Conservation (phyloP, 106 monocot genomes). For the Allium cepa region DNA sequence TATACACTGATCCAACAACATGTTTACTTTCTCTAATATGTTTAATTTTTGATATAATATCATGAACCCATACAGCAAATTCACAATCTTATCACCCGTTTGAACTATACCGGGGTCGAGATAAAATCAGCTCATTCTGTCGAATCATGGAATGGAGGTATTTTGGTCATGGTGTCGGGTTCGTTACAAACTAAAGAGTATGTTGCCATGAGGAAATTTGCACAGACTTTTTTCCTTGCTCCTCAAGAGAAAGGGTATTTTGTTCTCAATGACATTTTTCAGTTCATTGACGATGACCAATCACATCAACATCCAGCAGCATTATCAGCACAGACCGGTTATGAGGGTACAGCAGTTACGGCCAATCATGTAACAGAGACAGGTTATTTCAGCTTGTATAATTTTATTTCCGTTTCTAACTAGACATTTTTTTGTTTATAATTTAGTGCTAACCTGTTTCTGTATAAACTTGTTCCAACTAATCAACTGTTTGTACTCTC, state of each 20-base stretch:
- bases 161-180: slow-evolving; percentile 57
- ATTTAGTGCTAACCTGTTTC: too few species aligned
- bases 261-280: slow-evolving; percentile 68
- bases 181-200: slow-evolving; percentile 39
- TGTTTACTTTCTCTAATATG: neutral
- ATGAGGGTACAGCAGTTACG: neutral
- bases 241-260: slow-evolving; percentile 75
- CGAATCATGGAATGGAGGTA: slow-evolving; percentile 62
- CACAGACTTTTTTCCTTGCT: slow-evolving; percentile 69
- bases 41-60: neutral
- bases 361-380: neutral
- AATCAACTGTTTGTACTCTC: too few species aligned
- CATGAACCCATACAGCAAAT: slow-evolving; percentile 34
- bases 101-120: slow-evolving; percentile 43
- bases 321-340: neutral
- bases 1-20: too few species aligned
- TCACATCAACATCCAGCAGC: slow-evolving; percentile 20
- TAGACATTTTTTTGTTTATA: too few species aligned
- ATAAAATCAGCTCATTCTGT: slow-evolving; percentile 58
- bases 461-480: too few species aligned
- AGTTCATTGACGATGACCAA: slow-evolving; percentile 49
- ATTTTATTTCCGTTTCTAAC: neutral
- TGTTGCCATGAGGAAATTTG: slow-evolving; percentile 29
- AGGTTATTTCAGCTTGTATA: neutral
- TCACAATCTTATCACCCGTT: slow-evolving; percentile 26